These are phyloP conservation scores for Aureobasidium mangrovei DNA, from an alignment of 2,329 filamentous ascomycete species.

Conservation along the genomic window DNA sequence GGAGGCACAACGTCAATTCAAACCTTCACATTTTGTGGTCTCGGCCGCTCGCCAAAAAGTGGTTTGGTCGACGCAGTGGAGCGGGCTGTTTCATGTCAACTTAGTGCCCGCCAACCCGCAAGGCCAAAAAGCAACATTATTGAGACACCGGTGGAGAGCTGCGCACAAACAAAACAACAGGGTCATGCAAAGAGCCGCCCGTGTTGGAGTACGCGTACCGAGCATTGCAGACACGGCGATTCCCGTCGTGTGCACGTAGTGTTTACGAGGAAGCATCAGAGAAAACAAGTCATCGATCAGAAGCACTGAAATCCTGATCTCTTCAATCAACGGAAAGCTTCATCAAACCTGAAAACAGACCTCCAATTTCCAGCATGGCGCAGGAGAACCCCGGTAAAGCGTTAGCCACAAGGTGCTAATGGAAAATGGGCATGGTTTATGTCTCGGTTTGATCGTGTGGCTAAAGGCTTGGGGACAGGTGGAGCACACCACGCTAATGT, in stretches of 20 bases:
- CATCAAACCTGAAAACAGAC: neutral
- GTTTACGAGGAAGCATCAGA: neutral
- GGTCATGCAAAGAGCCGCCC: neutral
- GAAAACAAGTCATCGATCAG: neutral
- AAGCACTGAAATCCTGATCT: neutral
- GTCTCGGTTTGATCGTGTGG: slow-evolving; percentile 12
- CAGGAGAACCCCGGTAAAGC: slow-evolving; percentile 6
- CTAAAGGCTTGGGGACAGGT: slow-evolving; percentile 10
- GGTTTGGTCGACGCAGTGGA: slow-evolving; percentile 9
- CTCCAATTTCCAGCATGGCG: slow-evolving; percentile 3
- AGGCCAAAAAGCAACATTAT: slow-evolving; percentile 5
- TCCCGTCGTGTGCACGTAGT: neutral
- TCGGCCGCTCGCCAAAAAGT: neutral
- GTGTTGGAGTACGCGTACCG: neutral
- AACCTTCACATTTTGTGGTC: neutral
- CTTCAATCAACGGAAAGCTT: neutral
- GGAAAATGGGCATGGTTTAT: neutral
- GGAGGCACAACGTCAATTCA: neutral
- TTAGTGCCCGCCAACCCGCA: slow-evolving; percentile 12
- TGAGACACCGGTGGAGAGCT: neutral
- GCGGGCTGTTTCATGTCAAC: slow-evolving; percentile 12
- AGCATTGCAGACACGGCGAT: neutral
- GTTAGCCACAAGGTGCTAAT: slow-evolving; percentile 3
- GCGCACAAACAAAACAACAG: neutral
- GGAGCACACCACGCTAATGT: slow-evolving; percentile 7